phyloP scores from a whole-genome alignment of 2,329 filamentous ascomycete species.

The Colletotrichum sp. region DNA sequence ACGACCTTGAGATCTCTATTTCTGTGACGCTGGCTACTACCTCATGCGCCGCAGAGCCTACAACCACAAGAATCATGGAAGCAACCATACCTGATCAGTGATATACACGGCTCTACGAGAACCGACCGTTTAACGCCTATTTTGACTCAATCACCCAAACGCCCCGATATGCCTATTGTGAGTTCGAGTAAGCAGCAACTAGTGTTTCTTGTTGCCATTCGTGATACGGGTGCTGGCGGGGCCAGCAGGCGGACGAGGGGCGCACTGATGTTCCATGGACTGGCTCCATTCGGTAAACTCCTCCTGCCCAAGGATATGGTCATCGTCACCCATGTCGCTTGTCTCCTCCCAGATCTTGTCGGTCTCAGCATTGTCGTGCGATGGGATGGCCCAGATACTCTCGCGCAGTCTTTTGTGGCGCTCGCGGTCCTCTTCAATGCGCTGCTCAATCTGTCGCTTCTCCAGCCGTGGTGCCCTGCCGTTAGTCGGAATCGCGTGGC shows the following conservation, averaged over 20 bases:
- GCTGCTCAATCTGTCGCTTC: conserved; percentile 89
- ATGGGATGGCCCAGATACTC: conserved; percentile 87
- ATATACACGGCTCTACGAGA: neutral
- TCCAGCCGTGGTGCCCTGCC: conserved; percentile 58
- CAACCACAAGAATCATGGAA: neutral
- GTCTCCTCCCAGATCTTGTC: conserved; percentile 85
- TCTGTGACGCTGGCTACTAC: neutral
- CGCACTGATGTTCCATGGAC: conserved; percentile 18
- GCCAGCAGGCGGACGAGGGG: conserved; percentile 11
- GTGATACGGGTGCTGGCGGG: conserved; percentile 11
- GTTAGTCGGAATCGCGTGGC: conserved; percentile 42
- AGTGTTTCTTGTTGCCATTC: conserved; percentile 14
- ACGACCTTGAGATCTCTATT: neutral
- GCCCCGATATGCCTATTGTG: neutral
- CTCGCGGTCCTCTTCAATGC: conserved; percentile 96
- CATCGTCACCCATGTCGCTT: conserved; percentile 87
- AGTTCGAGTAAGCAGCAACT: neutral
- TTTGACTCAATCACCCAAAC: neutral
- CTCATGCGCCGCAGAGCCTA: neutral
- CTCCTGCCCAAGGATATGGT: conserved; percentile 77
- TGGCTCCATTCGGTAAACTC: conserved; percentile 61
- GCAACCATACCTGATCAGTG: neutral
- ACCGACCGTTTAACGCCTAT: neutral
- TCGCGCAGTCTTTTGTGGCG: conserved; percentile 91
- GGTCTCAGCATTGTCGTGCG: conserved; percentile 71